A percentile compares a stretch with the other conserved stretches of the same genome.
These are phyloP conservation scores for Boeremia lycopersici DNA, from an alignment of 2,329 filamentous ascomycete genomes.

Conservation along the genomic window DNA sequence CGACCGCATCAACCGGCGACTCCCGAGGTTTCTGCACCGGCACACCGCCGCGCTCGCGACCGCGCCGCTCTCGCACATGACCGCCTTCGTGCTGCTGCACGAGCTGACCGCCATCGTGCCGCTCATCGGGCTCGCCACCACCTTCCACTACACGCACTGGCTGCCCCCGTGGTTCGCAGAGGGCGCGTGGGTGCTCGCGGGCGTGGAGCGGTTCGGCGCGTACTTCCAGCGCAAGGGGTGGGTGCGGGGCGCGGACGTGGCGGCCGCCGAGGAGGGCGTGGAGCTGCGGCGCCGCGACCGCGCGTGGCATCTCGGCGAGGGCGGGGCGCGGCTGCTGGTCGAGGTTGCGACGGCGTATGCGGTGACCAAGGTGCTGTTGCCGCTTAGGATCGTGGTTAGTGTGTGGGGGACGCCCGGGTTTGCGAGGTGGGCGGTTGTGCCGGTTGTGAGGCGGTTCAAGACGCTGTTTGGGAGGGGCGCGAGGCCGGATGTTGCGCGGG, in stretches of 20 bases:
- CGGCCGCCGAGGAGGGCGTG: conserved; percentile 52
- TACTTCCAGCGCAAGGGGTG: conserved; percentile 82
- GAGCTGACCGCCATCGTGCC: conserved; percentile 88
- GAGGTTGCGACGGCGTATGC: conserved; percentile 89
- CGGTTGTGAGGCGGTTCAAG: conserved; percentile 40
- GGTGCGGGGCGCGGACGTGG: conserved; percentile 64
- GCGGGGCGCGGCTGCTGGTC: conserved; percentile 61
- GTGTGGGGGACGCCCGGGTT: conserved; percentile 94
- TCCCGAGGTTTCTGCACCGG: conserved; percentile 68
- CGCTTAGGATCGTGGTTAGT: conserved; percentile 75
- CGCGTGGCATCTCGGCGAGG: conserved; percentile 49
- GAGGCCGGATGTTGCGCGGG: conserved; percentile 22
- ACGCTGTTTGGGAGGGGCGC: conserved; percentile 47
- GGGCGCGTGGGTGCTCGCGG: conserved; percentile 62
- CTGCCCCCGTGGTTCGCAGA: conserved; percentile 66
- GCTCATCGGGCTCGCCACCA: conserved; percentile 72
- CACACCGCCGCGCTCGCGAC: conserved; percentile 73
- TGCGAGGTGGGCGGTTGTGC: conserved; percentile 56
- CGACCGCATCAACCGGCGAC: conserved; percentile 46
- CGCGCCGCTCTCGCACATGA: conserved; percentile 81
- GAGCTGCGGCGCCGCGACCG: conserved; percentile 40
- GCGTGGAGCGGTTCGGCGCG: conserved; percentile 74
- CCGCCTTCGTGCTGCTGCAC: conserved; percentile 87
- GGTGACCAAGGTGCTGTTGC: conserved; percentile 83
- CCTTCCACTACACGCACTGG: conserved; percentile 82